Evolutionary conservation across 805 yeast genomes (phyloP).

Genomic region (Myxozyma udenii): DNA sequence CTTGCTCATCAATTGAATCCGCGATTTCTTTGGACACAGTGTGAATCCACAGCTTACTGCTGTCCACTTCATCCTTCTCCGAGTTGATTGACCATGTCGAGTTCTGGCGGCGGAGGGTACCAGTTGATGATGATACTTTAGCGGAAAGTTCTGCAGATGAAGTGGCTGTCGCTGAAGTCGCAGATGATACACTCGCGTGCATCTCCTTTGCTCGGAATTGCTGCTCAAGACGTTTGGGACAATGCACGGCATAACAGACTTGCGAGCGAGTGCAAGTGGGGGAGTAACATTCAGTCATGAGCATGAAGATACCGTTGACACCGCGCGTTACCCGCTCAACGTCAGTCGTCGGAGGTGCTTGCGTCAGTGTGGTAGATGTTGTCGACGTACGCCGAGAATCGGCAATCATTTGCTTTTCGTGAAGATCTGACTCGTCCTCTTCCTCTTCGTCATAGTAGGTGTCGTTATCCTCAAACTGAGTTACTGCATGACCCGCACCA

Average conservation of each 20-base stretch:
- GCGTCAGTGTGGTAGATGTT: slow-evolving; percentile 2
- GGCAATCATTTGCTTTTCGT: background rate
- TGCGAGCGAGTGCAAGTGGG: slow-evolving; percentile 91
- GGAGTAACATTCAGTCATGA: slow-evolving; percentile 90
- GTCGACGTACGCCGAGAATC: background rate
- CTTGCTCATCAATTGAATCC: slow-evolving; percentile 75
- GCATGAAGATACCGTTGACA: slow-evolving; percentile 84
- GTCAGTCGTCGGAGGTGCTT: slow-evolving; percentile 13
- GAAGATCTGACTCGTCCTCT: background rate
- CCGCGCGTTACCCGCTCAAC: slow-evolving; percentile 31
- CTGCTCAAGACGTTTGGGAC: slow-evolving; percentile 93
- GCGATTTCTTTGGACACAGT: slow-evolving; percentile 79
- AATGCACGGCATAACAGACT: slow-evolving; percentile 90
- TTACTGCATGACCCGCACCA: slow-evolving; percentile 24
- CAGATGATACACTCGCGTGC: slow-evolving; percentile 5
- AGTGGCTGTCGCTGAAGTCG: slow-evolving; percentile 8
- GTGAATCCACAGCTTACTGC: slow-evolving; percentile 87
- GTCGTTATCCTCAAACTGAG: slow-evolving; percentile 14
- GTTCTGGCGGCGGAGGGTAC: slow-evolving; percentile 21
- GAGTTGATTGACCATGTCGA: slow-evolving; percentile 18
- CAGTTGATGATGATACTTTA: slow-evolving; percentile 33
- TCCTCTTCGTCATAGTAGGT: slow-evolving; percentile 10
- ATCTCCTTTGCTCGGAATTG: slow-evolving; percentile 74
- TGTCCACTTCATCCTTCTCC: slow-evolving; percentile 55
- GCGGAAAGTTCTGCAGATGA: slow-evolving; percentile 2